These are phyloP conservation scores for Didymella sp. DNA, from an alignment of 2,329 filamentous ascomycete genomes.

Conservation along the genomic window DNA sequence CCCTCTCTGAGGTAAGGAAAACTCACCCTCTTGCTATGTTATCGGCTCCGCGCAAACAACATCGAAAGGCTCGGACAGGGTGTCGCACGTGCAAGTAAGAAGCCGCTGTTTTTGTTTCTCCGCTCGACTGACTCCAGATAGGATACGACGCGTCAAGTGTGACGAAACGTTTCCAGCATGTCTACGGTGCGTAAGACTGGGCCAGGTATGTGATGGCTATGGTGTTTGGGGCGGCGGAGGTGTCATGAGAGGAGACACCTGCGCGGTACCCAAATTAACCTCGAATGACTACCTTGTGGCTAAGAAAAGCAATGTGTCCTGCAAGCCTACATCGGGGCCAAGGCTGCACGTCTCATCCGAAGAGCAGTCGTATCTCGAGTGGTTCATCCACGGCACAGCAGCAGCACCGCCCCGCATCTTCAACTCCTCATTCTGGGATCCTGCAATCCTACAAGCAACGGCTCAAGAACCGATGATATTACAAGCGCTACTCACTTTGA, in stretches of 20 bases:
- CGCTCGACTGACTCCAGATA: constrained; percentile 5
- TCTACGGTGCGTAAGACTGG: constrained; percentile 46
- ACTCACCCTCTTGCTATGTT: neutral
- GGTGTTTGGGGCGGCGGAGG: constrained; percentile 53
- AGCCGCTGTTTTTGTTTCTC: neutral
- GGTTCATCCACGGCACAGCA: constrained; percentile 20
- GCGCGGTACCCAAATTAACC: neutral
- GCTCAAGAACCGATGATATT: constrained; percentile 14
- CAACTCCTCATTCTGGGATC: constrained; percentile 18
- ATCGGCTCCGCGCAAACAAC: constrained; percentile 2
- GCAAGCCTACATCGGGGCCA: neutral
- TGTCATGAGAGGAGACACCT: constrained; percentile 11
- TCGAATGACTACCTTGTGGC: neutral
- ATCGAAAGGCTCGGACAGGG: constrained; percentile 13
- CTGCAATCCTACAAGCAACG: constrained; percentile 11
- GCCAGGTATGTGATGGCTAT: constrained; percentile 53
- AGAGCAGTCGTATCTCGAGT: constrained; percentile 19
- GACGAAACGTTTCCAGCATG: constrained; percentile 52
- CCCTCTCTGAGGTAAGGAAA: neutral
- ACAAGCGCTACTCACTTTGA: constrained; percentile 13
- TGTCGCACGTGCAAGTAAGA: constrained; percentile 41
- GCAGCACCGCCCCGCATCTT: constrained; percentile 12
- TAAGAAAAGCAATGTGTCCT: neutral
- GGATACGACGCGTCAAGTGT: constrained; percentile 41
- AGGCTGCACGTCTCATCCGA: constrained; percentile 6